Evolutionary conservation across 2,329 filamentous ascomycete genomes (phyloP), one percentile per base, ranked within the genome.

Genomic region (Claviceps africana): DNA sequence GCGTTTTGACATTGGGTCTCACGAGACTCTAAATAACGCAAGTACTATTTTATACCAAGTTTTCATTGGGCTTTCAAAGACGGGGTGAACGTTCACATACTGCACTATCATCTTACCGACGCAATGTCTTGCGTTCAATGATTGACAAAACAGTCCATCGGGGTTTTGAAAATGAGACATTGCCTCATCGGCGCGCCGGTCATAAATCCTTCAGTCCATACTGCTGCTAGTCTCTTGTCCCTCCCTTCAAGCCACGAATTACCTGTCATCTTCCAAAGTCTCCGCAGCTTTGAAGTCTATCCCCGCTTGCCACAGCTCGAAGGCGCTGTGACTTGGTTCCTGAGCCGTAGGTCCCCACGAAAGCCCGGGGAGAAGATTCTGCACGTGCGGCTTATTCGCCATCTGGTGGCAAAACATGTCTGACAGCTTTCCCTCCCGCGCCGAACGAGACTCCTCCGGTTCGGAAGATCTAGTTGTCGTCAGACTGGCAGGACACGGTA

Each of bases 251-350:
- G 17, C 15, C 25, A 43, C 33, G 43, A 10, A 10, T 9, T 11
- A 28, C 1, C 13, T 42, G 8, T 48, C 42, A 49, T 50, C 48
- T 48, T 53, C 21, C 19, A 13, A 25, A 15, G 52, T 25, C 40
- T 30, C 25, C 39, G 31, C 7, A 17, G 43, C 15, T 22, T 33
- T 30, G 2, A 28, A 25, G 2, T 44, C 42, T 45, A 44, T 31
- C 31, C 52, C 44, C 21, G 39, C 49, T 45, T 52, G 52, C 48
- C 48, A 54, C 44, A 50, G 51, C 35, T 53, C 50, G 1, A 53
- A 52, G 37, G 52, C 52, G n/a, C 47, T 47, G 10, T 44, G 40
- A 28, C 43, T 19, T 13, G 33, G 30, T 31, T 50, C 47, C 11
- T 35, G 35, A 17, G 17, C 25, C 10, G 21, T 10, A 10, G 28